These are phyloP conservation scores for Moricandia arvensis DNA, from an alignment of 345 rosid species.

Conservation along the genomic window DNA sequence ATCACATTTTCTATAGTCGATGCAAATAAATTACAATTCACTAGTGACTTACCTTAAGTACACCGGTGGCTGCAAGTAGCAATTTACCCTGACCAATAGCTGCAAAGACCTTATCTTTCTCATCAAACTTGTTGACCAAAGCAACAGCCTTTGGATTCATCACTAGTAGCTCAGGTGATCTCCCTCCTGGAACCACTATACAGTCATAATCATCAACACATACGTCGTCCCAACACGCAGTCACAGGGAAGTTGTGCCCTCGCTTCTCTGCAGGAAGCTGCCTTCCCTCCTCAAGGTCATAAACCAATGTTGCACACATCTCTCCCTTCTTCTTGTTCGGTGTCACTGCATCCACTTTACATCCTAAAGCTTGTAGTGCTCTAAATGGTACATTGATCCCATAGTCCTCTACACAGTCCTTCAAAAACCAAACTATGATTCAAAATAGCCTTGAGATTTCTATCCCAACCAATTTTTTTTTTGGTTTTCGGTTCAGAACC, in stretches of 20 bases:
- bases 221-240: constrained; percentile 43
- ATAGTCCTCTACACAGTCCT: constrained; percentile 57
- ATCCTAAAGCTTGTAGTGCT: constrained; percentile 50
- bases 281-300: constrained; percentile 46
- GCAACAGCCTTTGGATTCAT: constrained; percentile 43
- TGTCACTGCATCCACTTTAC: constrained; percentile 47
- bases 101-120: constrained; percentile 45
- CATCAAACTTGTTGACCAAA: constrained; percentile 42
- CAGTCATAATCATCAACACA: constrained; percentile 46
- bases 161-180: constrained; percentile 51
- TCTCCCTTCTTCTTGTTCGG: constrained; percentile 51
- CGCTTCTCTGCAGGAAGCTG: constrained; percentile 46
- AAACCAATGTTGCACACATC: constrained; percentile 44
- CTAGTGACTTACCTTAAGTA: constrained; percentile 39
- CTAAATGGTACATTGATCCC: constrained; percentile 52
- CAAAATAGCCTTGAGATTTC: not conserved
- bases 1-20: not conserved
- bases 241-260: constrained; percentile 48
- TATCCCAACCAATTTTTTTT: not conserved
- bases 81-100: constrained; percentile 52
- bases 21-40: not conserved
- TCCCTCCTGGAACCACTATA: constrained; percentile 51
- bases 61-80: constrained; percentile 47
- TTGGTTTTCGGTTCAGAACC: not conserved
- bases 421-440: not conserved